Base-by-base conservation (phyloP, 108 stramenopile species). In the Bacterosira constricta region DNA sequence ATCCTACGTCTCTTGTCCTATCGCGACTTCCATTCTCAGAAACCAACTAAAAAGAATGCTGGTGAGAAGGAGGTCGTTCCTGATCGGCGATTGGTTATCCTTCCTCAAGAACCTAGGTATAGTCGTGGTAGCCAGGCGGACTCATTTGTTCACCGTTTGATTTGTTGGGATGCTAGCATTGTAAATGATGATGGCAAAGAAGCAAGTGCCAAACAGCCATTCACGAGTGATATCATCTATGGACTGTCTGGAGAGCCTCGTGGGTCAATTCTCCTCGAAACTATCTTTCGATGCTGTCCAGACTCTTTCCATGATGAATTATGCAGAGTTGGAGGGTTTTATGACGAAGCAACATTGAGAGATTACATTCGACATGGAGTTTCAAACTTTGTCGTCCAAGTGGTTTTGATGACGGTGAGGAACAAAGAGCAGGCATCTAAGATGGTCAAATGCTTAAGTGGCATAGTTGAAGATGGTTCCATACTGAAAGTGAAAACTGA, bases 351-450 rank as follows among this genome's bases (percentile, higher is more conserved):
- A 18, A 71, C 88, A 29, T 30, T 94, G 44, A 76, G 86, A 66
- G 93, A 91, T n/a, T 94, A 91, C 59, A 71, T 75, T 20, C 70
- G 75, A 34, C 89, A 94, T 53, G 68, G 85, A 10, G 90, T 94
- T 13, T 89, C 89, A 38, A 91, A 94, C 62, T 94, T 94, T 72
- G 89, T 94, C 21, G 83, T 94, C 0, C 90, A 94, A 57, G 80
- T 85, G 18, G 30, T 90, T 9, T 66, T 91, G 41, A 67, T 65
- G 20, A 85, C 93, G 0, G 68, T 81, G 31, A 84, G 89, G 20
- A 85, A 44, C 32, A 82, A 71, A 52, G 73, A 85, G 39, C 89
- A 90, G 58, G 90, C 85, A 15, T 69, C 84, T 36, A 63, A 15
- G 17, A 63, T 94, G 20, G 62, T 90, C 9, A 85, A 89, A 50